Conservation (phyloP, 192 early-diverging fungal genomes). For the Coemansia sp. region DNA sequence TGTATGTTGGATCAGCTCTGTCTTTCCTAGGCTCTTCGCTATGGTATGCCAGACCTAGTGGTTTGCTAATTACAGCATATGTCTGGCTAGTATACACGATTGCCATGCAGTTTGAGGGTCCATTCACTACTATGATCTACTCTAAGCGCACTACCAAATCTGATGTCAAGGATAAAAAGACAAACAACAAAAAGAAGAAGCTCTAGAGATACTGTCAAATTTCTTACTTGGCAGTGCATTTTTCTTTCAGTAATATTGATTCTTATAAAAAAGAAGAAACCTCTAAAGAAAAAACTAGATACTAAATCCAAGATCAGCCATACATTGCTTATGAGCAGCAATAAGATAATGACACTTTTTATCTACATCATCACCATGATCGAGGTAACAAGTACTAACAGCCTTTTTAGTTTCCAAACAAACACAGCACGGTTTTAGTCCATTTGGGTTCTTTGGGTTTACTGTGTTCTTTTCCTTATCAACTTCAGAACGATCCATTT, state of each 20-base stretch:
- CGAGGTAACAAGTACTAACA: constrained; percentile 86
- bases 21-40: constrained; percentile 81
- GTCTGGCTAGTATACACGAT: constrained; percentile 75
- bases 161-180: neutral
- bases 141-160: constrained; percentile 53
- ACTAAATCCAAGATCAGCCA: constrained; percentile 93
- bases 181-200: constrained; percentile 27
- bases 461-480: neutral
- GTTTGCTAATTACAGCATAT: constrained; percentile 64
- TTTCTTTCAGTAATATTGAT: neutral
- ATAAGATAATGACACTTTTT: constrained; percentile 87
- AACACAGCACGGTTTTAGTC: constrained; percentile 90
- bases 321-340: constrained; percentile 83
- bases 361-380: constrained; percentile 67
- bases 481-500: no score
- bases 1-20: constrained; percentile 90
- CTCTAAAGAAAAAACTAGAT: constrained; percentile 49
- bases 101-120: constrained; percentile 78
- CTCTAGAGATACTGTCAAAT: constrained; percentile 2
- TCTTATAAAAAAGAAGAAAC: neutral
- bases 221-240: neutral
- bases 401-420: constrained; percentile 93
- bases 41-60: constrained; percentile 72
- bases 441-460: constrained; percentile 5
- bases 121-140: constrained; percentile 83